Conservation (phyloP, 108 stramenopile species). For the Aurantiochytrium sp. region DNA sequence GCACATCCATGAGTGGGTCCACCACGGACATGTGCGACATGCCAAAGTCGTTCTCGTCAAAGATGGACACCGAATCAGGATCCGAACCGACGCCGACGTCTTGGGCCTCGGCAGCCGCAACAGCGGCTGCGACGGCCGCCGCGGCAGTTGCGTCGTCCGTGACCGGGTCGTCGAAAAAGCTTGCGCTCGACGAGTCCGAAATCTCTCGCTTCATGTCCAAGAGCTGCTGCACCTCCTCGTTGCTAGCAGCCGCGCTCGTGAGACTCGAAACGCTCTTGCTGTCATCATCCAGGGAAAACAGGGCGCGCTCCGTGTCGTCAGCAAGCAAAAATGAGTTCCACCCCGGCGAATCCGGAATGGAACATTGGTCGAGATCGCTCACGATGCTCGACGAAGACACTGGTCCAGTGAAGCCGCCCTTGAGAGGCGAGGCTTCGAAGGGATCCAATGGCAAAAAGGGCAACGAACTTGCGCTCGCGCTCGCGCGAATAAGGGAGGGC, state of each 20-base stretch:
- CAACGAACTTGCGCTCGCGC: not conserved
- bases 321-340: not conserved
- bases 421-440: not conserved
- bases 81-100: not conserved
- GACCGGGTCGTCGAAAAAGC: not conserved
- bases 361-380: slow-evolving; percentile 7
- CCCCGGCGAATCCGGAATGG: not conserved
- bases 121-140: not conserved
- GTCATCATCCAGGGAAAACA: not conserved
- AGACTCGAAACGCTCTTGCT: not conserved
- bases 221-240: not conserved
- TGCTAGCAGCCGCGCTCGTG: not conserved
- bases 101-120: not conserved
- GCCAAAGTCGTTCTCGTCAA: not conserved
- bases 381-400: not conserved
- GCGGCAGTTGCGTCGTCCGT: not conserved
- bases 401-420: not conserved
- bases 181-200: not conserved
- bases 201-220: not conserved
- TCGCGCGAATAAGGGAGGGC: not conserved
- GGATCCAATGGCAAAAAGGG: not conserved
- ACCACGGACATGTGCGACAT: not conserved
- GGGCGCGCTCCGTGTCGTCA: not conserved
- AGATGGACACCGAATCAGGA: not conserved
- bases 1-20: not conserved